Base-by-base conservation (phyloP, 78 protist species). In the Blattamonas nauphoetae region DNA sequence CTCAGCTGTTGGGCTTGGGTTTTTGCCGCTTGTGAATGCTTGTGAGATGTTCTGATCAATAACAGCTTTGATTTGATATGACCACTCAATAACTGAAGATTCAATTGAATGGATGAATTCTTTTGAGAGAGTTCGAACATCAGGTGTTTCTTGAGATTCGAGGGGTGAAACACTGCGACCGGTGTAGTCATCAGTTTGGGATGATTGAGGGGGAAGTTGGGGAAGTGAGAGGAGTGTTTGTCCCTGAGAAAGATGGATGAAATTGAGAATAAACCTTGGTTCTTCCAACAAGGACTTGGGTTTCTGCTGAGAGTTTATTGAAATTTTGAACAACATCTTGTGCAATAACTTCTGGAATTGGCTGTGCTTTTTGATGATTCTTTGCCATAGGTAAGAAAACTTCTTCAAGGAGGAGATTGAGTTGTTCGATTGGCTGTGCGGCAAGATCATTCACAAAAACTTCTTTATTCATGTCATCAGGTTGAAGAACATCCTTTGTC, bases 1-100 rank as follows among this genome's bases (percentile, higher is more conserved):
- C 88, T 94, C 97, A 1, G 4, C 91, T 5, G 43, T 3, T 32
- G 97, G 95, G 6, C 92, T 90, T 0, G 93, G 91, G 44, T 90
- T n/a, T 32, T 3, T 45, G 36, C 1, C 71, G 35, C 29, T 3
- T 44, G 45, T 34, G 36, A 1, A 2, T 34, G 32, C 46, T 11
- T 1, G 85, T 78, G 55, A 33, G 41, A 78, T 1, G 2, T 44
- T 78, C n/a, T 55, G 0, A 85, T 83, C 41, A 38, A 92, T 63
- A 29, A 85, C 90, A 0, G 6, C 41, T 42, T 81, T 83, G 88
- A 93, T 88, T 84, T 91, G 95, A 1, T 5, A 41, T 0, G 92
- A 88, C 95, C 95, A 93, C 71, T 88, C 88, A 36, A 91, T 89
- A 2, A 79, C 83, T 11, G 78, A 81, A 0, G 87, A 42, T 64